Evolutionary conservation across 257 asterid species (phyloP).

Genomic region (Phtheirospermum japonicum): DNA sequence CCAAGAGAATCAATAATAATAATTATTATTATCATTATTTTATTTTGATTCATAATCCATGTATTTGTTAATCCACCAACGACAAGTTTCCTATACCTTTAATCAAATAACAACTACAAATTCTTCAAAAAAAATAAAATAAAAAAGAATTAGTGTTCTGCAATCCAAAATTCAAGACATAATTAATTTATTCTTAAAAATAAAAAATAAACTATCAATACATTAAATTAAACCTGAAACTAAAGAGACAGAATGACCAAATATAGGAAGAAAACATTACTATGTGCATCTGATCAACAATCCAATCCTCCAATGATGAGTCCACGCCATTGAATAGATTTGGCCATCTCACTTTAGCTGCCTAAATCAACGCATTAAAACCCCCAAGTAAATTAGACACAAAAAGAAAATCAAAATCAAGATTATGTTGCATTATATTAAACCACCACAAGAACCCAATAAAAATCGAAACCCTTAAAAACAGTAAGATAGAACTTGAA

Average conservation of each 20-base stretch:
- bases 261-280: conserved; percentile 35
- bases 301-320: conserved; percentile 73
- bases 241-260: not conserved
- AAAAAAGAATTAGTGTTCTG: too few relatives aligned
- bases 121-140: not conserved
- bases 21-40: too few relatives aligned
- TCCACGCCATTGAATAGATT: conserved; percentile 63
- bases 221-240: not conserved
- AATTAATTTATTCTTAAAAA: not conserved
- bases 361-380: conserved; percentile 38
- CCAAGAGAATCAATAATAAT: not conserved
- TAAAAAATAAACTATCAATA: not conserved
- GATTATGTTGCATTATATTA: not conserved
- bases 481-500: not conserved
- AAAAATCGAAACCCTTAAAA: not conserved
- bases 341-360: conserved; percentile 96
- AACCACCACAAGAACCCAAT: not conserved
- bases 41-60: not conserved
- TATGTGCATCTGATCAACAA: conserved; percentile 88
- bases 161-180: too few relatives aligned
- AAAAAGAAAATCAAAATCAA: not conserved
- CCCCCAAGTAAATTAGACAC: not conserved
- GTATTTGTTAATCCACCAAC: not conserved
- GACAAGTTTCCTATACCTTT: too few relatives aligned
- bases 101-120: not conserved